Conservation (phyloP, 345 rosid species). For the Luvunga scandens region DNA sequence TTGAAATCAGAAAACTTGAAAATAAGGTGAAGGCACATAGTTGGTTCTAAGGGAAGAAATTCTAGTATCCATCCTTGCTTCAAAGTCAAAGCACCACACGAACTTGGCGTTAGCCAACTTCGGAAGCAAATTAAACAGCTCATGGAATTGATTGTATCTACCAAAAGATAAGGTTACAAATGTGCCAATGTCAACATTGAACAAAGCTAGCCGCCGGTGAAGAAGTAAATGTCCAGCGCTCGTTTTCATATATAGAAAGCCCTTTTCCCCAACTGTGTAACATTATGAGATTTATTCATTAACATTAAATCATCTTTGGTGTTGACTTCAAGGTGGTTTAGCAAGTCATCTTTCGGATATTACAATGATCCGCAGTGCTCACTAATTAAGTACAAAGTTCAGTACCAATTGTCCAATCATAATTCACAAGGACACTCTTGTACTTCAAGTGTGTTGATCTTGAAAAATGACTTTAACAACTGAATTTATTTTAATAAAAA, state of each 20-base stretch:
- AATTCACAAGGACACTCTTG: too few relatives aligned
- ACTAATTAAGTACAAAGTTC: too few relatives aligned
- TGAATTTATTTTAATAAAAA: too few relatives aligned
- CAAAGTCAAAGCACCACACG: slow-evolving; percentile 13
- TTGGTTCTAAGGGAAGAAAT: slow-evolving; percentile 16
- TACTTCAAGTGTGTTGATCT: too few relatives aligned
- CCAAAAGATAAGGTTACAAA: background rate
- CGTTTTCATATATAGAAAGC: slow-evolving; percentile 25
- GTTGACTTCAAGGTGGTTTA: too few relatives aligned
- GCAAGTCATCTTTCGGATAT: too few relatives aligned
- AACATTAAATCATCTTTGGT: background rate
- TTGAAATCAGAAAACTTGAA: background rate
- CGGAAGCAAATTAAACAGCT: background rate
- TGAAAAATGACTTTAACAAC: rapidly evolving
- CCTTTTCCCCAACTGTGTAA: slow-evolving; percentile 13
- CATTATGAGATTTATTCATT: background rate
- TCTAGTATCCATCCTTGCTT: slow-evolving; percentile 18
- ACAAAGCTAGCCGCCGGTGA: slow-evolving; percentile 19
- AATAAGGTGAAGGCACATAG: slow-evolving; percentile 24
- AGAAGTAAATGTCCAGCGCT: slow-evolving; percentile 23
- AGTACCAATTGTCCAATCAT: too few relatives aligned
- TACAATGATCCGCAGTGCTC: too few relatives aligned
- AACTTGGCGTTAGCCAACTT: slow-evolving; percentile 21
- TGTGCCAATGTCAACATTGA: background rate
- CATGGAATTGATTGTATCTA: background rate